Evolutionary conservation across 2,329 filamentous ascomycete genomes (phyloP).

Genomic region (Huntiella moniliformis): DNA sequence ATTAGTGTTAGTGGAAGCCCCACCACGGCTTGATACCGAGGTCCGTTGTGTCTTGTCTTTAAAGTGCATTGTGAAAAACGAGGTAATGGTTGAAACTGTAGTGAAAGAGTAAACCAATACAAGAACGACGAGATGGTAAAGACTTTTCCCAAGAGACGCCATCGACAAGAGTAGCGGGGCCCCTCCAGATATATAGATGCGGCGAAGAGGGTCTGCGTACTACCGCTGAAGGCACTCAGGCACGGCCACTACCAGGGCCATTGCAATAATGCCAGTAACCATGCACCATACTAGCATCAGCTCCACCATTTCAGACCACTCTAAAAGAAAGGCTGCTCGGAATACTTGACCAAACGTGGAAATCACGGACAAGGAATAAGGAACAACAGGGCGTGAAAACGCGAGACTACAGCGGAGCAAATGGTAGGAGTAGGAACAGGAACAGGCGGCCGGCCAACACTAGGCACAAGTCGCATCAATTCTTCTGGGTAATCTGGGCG

Average conservation of each 20-base stretch:
- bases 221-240: background rate
- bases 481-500: background rate
- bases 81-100: background rate
- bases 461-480: background rate
- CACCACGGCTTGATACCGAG: too few relatives aligned
- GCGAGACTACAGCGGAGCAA: background rate
- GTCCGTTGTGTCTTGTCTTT: too few relatives aligned
- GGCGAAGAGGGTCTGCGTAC: background rate
- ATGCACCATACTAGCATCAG: background rate
- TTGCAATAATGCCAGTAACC: background rate
- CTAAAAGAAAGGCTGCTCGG: background rate
- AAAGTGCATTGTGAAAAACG: background rate
- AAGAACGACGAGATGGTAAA: background rate
- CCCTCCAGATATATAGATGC: background rate
- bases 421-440: conserved; percentile 5
- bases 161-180: background rate
- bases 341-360: conserved; percentile 1
- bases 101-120: background rate
- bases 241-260: background rate
- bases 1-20: background rate
- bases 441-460: background rate
- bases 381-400: background rate
- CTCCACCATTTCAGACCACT: background rate
- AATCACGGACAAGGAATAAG: conserved; percentile 1
- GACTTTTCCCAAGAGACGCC: background rate